Evolutionary conservation across 257 asterid genomes (phyloP).

Genomic region (Perilla frutescens): DNA sequence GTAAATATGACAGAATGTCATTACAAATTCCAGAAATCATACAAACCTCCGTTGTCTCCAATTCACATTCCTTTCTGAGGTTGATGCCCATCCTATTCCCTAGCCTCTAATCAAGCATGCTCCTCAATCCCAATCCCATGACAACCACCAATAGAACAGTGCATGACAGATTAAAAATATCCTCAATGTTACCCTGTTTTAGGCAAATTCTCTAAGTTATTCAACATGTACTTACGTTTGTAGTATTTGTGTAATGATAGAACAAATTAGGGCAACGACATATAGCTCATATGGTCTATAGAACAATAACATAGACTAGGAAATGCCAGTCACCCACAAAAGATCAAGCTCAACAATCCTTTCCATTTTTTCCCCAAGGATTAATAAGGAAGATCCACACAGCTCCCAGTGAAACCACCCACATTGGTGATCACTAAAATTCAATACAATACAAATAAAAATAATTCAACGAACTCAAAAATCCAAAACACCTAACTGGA

Average conservation of each 20-base stretch:
- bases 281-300: not conserved
- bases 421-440: not conserved
- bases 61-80: not conserved
- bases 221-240: not conserved
- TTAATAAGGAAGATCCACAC: not conserved
- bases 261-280: not conserved
- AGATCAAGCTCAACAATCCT: not conserved
- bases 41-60: not conserved
- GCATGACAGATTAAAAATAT: not conserved
- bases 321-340: not conserved
- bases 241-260: not conserved
- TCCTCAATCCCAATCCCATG: not conserved
- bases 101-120: not conserved
- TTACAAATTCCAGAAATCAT: not conserved
- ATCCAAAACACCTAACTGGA: not conserved
- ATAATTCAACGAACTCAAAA: not conserved
- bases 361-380: too few relatives aligned
- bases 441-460: not conserved
- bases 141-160: not conserved
- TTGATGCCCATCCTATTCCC: not conserved
- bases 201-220: not conserved
- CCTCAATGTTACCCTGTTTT: not conserved
- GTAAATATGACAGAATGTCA: not conserved
- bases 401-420: constrained; percentile 7
- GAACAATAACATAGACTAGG: not conserved